Base-by-base conservation (phyloP, 2,329 filamentous ascomycete species). In the Corynespora cassiicola region DNA sequence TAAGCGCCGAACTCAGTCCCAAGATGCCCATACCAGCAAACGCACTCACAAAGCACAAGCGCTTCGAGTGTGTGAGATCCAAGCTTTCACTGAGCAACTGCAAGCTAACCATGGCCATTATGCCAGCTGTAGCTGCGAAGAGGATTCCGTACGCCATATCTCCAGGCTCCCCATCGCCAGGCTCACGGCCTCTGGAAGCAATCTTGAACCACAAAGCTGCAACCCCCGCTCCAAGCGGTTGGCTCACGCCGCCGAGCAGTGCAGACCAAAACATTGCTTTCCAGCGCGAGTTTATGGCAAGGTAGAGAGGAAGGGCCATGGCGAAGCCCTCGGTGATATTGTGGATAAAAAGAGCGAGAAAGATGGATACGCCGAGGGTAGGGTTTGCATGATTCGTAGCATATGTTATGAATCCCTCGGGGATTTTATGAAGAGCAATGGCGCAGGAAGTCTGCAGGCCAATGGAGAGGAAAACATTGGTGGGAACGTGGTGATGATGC, bases 311-410 rank as follows among this genome's bases (percentile, higher is more conserved):
- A 1, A 99, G 74, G 0, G 90, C 90, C 79, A 99, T 87, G 46
- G 91, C 89, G 64, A 97, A 97, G 2, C 94, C 94, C 72, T 99
- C 94, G 18, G 90, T 91, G 59, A 99, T 95, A 72, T 97, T 99
- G 77, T 99, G 94, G 42, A 99, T 92, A 63, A 96, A 96, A 6
- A 99, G 80, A 1, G 94, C 92, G 68, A 97, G 81, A 72, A 99
- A 99, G 37, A 99, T 90, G 35, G 88, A 87, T 68, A 96, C 84
- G 14, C 94, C 94, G 0, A 99, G 81, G 0, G 80, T 77, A 0
- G 94, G 91, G 65, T 91, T 97, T 9, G 90, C 92, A 64, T 99
- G 94, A 69, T 97, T 99, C 7, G 94, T 96, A 7, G 94, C 92
- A 65, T 95, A 99, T 1, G 92, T 97, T 54, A 99, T 86, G 68